Conservation (phyloP, 257 asterid genomes). For the Coffea eugenioides region DNA sequence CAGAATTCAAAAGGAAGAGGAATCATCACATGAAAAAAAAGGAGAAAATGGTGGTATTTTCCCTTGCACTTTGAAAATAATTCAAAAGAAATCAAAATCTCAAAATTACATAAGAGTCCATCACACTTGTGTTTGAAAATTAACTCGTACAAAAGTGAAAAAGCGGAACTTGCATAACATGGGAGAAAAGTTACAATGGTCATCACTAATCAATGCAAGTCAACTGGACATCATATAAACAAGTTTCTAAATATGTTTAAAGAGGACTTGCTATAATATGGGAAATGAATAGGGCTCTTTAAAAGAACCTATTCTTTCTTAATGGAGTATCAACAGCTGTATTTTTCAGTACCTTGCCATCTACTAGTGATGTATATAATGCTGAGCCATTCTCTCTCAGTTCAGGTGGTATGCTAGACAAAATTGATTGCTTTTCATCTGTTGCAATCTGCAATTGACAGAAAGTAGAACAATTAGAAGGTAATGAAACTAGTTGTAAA, state of each 20-base stretch:
- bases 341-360: slow-evolving; percentile 70
- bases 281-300: background rate
- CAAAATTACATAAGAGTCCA: background rate
- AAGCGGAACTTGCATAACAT: background rate
- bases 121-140: slow-evolving; percentile 11
- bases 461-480: background rate
- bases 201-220: background rate
- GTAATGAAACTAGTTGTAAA: background rate
- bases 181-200: background rate
- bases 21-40: background rate
- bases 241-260: background rate
- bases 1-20: background rate
- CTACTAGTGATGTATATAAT: slow-evolving; percentile 73
- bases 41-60: too few relatives aligned
- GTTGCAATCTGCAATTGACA: slow-evolving; percentile 58
- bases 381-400: slow-evolving; percentile 70
- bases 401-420: slow-evolving; percentile 75
- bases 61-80: background rate
- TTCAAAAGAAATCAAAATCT: background rate
- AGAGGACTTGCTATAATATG: background rate
- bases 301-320: slow-evolving; percentile 11
- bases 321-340: slow-evolving; percentile 20
- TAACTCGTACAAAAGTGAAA: background rate
- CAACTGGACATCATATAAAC: background rate
- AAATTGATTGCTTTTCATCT: slow-evolving; percentile 75